phyloP scores from a whole-genome alignment of 805 yeast genomes.

The Spathaspora arborariae region DNA sequence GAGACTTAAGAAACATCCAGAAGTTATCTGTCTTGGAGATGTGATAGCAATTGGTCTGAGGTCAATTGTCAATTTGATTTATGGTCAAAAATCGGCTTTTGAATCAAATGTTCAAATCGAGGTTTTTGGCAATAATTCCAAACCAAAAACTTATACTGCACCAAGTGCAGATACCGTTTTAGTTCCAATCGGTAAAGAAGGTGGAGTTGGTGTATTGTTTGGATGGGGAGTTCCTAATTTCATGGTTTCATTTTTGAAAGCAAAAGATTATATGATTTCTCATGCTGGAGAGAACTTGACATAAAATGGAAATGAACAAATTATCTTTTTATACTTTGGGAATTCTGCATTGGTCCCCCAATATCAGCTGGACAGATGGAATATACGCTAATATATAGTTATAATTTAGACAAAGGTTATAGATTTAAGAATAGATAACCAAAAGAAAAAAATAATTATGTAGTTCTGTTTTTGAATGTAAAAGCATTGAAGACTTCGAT shows the following conservation, averaged over 20 bases:
- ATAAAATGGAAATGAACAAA: neutral
- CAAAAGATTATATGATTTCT: conserved; percentile 24
- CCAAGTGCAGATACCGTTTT: conserved; percentile 10
- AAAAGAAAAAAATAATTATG: too few species aligned
- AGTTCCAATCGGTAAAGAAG: conserved; percentile 31
- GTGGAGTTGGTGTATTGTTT: conserved; percentile 32
- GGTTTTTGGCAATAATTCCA: conserved; percentile 10
- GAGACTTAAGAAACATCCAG: conserved; percentile 17
- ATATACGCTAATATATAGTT: too few species aligned
- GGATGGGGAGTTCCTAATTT: conserved; percentile 29
- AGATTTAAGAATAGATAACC: too few species aligned
- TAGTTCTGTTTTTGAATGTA: too few species aligned
- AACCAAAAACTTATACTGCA: conserved; percentile 11
- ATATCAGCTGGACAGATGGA: neutral
- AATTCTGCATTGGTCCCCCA: neutral
- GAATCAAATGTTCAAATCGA: conserved; percentile 6
- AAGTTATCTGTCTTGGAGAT: conserved; percentile 36
- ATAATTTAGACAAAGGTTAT: too few species aligned
- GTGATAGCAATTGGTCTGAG: conserved; percentile 19
- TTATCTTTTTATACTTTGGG: too few species aligned
- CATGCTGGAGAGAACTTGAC: conserved; percentile 17
- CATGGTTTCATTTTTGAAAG: conserved; percentile 21
- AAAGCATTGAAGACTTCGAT: too few species aligned
- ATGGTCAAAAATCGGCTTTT: conserved; percentile 17
- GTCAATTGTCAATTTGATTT: conserved; percentile 23